These are phyloP conservation scores for Elymus sibiricus DNA, from an alignment of 176 grass and related monocot species.

Conservation along the genomic window DNA sequence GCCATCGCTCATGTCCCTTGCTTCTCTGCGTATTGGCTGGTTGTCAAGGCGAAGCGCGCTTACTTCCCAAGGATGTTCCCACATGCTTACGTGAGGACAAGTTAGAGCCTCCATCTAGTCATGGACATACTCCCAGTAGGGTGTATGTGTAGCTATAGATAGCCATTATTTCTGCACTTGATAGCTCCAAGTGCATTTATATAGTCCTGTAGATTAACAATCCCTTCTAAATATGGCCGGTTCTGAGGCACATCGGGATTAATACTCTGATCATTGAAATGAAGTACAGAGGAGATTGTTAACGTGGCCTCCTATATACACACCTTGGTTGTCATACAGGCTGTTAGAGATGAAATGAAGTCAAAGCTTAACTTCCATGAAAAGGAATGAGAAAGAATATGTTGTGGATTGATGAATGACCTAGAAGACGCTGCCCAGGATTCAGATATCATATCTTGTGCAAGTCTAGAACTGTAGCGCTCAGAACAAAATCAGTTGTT, in stretches of 20 bases:
- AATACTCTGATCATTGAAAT: background rate
- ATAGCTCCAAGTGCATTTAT: background rate
- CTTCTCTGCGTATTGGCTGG: constrained; percentile 65
- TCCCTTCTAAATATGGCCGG: background rate
- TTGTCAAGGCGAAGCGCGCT: constrained; percentile 60
- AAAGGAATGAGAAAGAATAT: background rate
- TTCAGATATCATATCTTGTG: background rate
- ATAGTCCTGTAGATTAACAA: background rate
- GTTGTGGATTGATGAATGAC: background rate
- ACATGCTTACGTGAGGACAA: constrained; percentile 41
- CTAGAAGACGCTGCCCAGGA: background rate
- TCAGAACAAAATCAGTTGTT: background rate
- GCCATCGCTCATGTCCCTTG: constrained; percentile 79
- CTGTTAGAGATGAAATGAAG: background rate
- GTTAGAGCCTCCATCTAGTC: constrained; percentile 22
- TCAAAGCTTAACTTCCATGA: background rate
- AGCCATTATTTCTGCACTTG: background rate
- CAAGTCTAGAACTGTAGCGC: background rate
- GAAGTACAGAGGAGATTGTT: background rate
- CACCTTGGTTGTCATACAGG: background rate
- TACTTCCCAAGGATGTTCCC: constrained; percentile 65
- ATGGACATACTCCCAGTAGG: background rate
- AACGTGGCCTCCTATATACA: background rate
- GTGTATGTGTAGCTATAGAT: background rate
- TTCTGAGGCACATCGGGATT: background rate